Base-by-base conservation (phyloP, 2,329 filamentous ascomycete genomes). In the Periconia sp. region DNA sequence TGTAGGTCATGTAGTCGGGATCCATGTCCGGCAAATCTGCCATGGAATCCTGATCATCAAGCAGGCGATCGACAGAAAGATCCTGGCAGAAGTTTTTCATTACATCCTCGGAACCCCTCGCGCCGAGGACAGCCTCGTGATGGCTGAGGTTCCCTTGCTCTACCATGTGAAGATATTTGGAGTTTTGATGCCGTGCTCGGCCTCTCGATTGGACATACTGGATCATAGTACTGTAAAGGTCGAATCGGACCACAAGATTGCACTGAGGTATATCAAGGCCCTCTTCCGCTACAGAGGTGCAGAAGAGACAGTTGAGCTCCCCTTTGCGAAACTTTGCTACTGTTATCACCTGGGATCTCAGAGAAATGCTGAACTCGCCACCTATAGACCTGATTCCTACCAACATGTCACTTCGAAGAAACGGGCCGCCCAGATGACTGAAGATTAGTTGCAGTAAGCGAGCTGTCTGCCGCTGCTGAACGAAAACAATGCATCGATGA, bases 131-230 rank as follows among this genome's bases (percentile, higher is more conserved):
- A n/a, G 78, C 77, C 37, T 80, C 73, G 1, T 70, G 61, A 47
- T 96, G 89, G 0, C 77, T 76, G 13, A 71, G 59, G 62, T 96
- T 96, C 8, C 81, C 82, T 1, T 74, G 68, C 68, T 97, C 92
- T 2, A 91, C 70, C 89, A 99, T 92, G 64, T 90, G 90, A 33
- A 92, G 82, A 70, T 93, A 97, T 58, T 83, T 86, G 0, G 94
- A 97, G 50, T 88, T 82, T 0, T 76, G 73, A 64, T 91, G 89
- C 40, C 94, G 84, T 13, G 94, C 94, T 50, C 94, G 85, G 0
- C 94, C 94, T 57, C 91, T 85, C 14, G 92, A 97, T 71, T 99
- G 94, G 18, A 97, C 87, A 68, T 97, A 97, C 66, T 96, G 90
- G 49, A 97, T 97, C 72, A 96, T 86, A 0, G 93, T 97, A 11